Percentiles rank a stretch among this genome's conserved stretches.
Evolutionary conservation across 2,329 filamentous ascomycete species (phyloP).

Genomic region (Shiraia sp.): DNA sequence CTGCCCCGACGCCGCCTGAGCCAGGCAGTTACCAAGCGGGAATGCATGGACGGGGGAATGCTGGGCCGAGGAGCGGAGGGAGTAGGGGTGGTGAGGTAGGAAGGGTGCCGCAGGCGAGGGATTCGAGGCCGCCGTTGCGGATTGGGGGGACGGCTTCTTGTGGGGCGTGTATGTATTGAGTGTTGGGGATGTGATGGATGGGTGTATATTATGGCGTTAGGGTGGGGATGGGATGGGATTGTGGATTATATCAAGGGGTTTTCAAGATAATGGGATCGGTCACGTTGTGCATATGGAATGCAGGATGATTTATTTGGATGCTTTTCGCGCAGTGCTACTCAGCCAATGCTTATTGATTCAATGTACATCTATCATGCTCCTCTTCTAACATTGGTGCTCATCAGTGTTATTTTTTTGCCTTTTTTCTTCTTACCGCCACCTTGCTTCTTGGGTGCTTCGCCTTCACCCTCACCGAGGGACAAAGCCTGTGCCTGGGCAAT

Average conservation of each 20-base stretch:
- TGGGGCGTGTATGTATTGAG: slow-evolving; percentile 35
- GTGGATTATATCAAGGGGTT: too few species aligned
- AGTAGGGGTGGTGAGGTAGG: slow-evolving; percentile 20
- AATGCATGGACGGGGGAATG: slow-evolving; percentile 34
- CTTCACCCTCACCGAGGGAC: slow-evolving; percentile 37
- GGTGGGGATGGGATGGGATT: too few species aligned
- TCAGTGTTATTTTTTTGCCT: slow-evolving; percentile 69
- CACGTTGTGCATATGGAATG: too few species aligned
- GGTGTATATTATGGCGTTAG: neutral
- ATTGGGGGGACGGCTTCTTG: slow-evolving; percentile 31
- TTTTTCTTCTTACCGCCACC: slow-evolving; percentile 63
- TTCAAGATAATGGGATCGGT: too few species aligned
- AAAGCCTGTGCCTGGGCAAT: slow-evolving; percentile 54
- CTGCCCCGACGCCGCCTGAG: slow-evolving; percentile 18
- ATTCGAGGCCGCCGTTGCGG: slow-evolving; percentile 32
- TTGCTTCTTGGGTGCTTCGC: slow-evolving; percentile 35
- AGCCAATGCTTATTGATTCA: slow-evolving; percentile 16
- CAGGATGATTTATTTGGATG: slow-evolving; percentile 12
- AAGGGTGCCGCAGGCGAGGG: slow-evolving; percentile 23
- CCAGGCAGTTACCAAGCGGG: slow-evolving; percentile 34
- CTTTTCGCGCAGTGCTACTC: slow-evolving; percentile 33
- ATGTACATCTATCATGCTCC: slow-evolving; percentile 48
- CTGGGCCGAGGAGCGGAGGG: slow-evolving; percentile 17
- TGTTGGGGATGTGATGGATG: neutral
- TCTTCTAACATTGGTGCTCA: slow-evolving; percentile 66